Evolutionary conservation across 257 asterid species (phyloP), one percentile per base, ranked within the genome.

Genomic region (Lycium ferocissimum): DNA sequence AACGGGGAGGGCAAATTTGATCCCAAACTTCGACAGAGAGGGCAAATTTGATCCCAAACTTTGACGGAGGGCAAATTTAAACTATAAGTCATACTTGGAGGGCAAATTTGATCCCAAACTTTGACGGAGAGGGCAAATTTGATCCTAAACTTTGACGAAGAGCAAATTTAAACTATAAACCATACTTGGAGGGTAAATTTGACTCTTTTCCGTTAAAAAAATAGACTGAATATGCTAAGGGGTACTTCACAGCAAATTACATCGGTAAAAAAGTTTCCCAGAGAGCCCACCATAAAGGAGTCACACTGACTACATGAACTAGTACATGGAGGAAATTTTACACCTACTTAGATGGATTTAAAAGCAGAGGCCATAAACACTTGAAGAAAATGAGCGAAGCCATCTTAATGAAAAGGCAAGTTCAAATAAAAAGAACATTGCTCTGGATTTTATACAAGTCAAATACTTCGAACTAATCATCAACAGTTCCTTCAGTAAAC

Each of bases 311-410:
- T 8, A 67, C 76, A 67, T 14, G 76, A 67, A 67, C 49, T 67
- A 67, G 76, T 67, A 69, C 76, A 38, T 67, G 51, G 26, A 38
- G 43, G 53, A 8, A 70, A 70, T 15, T 15, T 38, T 15, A 69
- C 26, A 70, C 78, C 78, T 70, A 26, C 54, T 67, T 67, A 37
- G 59, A 73, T 11, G 20, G 56, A 49, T 35, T 2, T 47, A 73
- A 11, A 73, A 73, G 33, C 59, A 75, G n/a, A 51, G 63, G 81
- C 62, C 81, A 75, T 22, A 5, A 76, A 20, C 80, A 75, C 61
- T 49, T 47, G 80, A 75, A 49, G 81, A 75, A 75, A 75, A 47
- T 75, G 81, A 75, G 14, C 49, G 81, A 75, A 75, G 61, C 61
- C 13, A 4, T 75, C 81, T 75, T 75, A 11, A 75, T 22, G 61